These are phyloP conservation scores for Paraconiothyrium sp. DNA, from an alignment of 2,329 filamentous ascomycete genomes.

Conservation along the genomic window DNA sequence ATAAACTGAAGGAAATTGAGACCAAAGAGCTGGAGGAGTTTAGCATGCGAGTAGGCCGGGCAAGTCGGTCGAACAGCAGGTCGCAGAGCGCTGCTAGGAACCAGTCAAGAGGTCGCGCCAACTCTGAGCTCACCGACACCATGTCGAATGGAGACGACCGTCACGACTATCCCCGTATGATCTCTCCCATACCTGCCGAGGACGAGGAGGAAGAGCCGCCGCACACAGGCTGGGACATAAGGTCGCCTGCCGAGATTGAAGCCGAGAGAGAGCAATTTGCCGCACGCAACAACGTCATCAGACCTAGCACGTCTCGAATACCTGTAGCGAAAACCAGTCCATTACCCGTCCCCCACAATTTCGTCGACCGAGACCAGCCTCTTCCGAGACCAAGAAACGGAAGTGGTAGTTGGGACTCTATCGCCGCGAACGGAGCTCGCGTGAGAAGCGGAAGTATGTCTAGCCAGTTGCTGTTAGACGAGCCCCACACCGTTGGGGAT, in stretches of 20 bases:
- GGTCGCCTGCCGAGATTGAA: constrained; percentile 80
- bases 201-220: constrained; percentile 51
- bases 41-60: constrained; percentile 68
- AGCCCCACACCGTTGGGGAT: constrained; percentile 45
- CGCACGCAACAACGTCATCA: constrained; percentile 57
- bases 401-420: constrained; percentile 65
- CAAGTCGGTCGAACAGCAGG: constrained; percentile 49
- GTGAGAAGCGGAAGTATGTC: constrained; percentile 74
- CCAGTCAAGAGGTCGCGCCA: constrained; percentile 40
- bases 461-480: constrained; percentile 64
- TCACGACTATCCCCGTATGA: constrained; percentile 38
- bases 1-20: constrained; percentile 84
- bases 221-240: constrained; percentile 71
- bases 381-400: constrained; percentile 67
- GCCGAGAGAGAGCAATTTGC: constrained; percentile 59
- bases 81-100: constrained; percentile 43
- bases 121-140: constrained; percentile 41
- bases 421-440: constrained; percentile 69
- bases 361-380: constrained; percentile 77
- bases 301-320: constrained; percentile 76
- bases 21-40: constrained; percentile 82
- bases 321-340: constrained; percentile 85
- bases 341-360: constrained; percentile 75
- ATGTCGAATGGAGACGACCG: constrained; percentile 39
- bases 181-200: constrained; percentile 53